These are phyloP conservation scores for Boletus bicolor DNA, from an alignment of 768 basidiomycete species.

Conservation along the genomic window DNA sequence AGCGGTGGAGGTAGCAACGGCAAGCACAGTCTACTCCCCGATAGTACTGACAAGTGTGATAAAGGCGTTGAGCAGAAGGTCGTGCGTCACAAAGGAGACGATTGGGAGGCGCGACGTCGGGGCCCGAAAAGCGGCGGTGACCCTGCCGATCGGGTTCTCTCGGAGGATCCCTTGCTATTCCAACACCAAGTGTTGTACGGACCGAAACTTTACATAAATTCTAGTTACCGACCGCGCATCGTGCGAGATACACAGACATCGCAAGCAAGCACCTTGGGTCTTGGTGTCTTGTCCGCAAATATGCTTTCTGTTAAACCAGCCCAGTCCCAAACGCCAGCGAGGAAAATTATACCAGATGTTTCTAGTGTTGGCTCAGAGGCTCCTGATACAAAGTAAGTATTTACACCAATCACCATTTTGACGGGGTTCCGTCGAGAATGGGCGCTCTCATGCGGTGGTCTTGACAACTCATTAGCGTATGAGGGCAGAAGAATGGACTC, in stretches of 20 bases:
- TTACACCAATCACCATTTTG: slow-evolving; percentile 30
- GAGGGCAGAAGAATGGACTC: not conserved
- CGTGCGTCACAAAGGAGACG: too few relatives aligned
- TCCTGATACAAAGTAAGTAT: slow-evolving; percentile 42
- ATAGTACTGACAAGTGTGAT: too few relatives aligned
- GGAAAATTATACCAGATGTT: slow-evolving; percentile 43
- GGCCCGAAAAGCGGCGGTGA: too few relatives aligned
- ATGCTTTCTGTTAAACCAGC: slow-evolving; percentile 49
- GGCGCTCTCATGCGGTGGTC: slow-evolving; percentile 38
- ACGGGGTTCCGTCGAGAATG: slow-evolving; percentile 46
- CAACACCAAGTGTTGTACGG: too few relatives aligned
- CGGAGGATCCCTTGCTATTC: too few relatives aligned
- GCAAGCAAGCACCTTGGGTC: slow-evolving; percentile 42
- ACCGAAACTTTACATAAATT: too few relatives aligned
- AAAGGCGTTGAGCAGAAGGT: too few relatives aligned
- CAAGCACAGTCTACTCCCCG: too few relatives aligned
- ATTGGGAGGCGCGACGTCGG: too few relatives aligned
- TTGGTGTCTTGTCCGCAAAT: slow-evolving; percentile 51
- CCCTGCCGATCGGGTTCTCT: too few relatives aligned
- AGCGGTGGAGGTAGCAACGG: too few relatives aligned
- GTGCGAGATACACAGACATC: slow-evolving; percentile 37
- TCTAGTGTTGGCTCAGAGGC: not conserved
- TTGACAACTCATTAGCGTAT: slow-evolving; percentile 6
- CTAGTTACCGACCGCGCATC: too few relatives aligned
- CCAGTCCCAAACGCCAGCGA: slow-evolving; percentile 57